Evolutionary conservation across 73 alveolate genomes (phyloP).

Genomic region (Paramecium bursaria): DNA sequence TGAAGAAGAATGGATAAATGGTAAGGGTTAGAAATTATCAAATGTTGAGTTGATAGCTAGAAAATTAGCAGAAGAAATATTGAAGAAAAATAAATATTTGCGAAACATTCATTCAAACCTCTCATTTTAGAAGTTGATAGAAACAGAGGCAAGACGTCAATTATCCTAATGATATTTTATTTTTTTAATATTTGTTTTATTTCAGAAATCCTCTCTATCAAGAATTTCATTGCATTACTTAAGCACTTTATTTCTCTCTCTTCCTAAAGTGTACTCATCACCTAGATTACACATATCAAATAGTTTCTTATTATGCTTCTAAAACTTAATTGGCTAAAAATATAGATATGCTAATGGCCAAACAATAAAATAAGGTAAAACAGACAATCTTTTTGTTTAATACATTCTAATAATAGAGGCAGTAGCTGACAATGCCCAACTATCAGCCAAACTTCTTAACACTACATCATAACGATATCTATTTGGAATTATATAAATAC

Average conservation of each 20-base stretch:
- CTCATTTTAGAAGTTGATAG: slow-evolving; percentile 46
- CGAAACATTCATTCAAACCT: slow-evolving; percentile 42
- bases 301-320: slow-evolving; percentile 78
- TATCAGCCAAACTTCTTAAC: slow-evolving; percentile 76
- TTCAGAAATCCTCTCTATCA: slow-evolving; percentile 86
- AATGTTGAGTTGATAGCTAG: slow-evolving; percentile 1
- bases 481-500: slow-evolving; percentile 16
- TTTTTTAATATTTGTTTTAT: neutral
- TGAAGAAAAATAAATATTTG: slow-evolving; percentile 44
- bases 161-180: slow-evolving; percentile 3
- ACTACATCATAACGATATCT: slow-evolving; percentile 81
- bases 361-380: slow-evolving; percentile 62
- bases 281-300: slow-evolving; percentile 92
- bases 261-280: slow-evolving; percentile 86
- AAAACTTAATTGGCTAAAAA: slow-evolving; percentile 73
- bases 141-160: slow-evolving; percentile 26
- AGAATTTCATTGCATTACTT: slow-evolving; percentile 81
- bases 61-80: slow-evolving; percentile 43
- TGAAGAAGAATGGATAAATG: slow-evolving; percentile 25
- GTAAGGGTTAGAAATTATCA: neutral
- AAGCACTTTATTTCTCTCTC: slow-evolving; percentile 84
- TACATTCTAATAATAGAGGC: slow-evolving; percentile 79
- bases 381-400: slow-evolving; percentile 63
- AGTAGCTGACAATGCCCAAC: slow-evolving; percentile 74
- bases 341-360: slow-evolving; percentile 75